A percentile compares a stretch with the other conserved stretches of the same genome.
Evolutionary conservation across 352 stramenopile genomes (phyloP).

Genomic region (Aphanomyces euteiches): DNA sequence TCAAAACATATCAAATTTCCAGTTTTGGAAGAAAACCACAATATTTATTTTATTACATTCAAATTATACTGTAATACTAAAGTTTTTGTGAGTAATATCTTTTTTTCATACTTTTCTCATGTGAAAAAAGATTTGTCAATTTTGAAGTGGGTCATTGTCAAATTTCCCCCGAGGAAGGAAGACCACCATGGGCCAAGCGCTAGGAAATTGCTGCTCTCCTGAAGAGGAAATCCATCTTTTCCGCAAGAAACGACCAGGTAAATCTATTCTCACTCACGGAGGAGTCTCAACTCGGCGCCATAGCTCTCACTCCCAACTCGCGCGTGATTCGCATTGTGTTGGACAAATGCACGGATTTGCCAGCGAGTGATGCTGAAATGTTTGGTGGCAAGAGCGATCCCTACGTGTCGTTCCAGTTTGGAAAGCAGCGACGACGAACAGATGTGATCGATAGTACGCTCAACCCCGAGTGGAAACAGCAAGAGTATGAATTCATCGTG

Average conservation of each 20-base stretch:
- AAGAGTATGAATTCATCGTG: slow-evolving; percentile 27
- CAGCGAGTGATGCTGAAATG: slow-evolving; percentile 3
- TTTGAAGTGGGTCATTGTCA: too few species aligned
- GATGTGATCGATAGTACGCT: slow-evolving; percentile 23
- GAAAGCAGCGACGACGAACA: slow-evolving; percentile 20
- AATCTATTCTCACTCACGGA: neutral
- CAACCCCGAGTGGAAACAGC: slow-evolving; percentile 27
- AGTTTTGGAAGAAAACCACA: too few species aligned
- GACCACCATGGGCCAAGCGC: neutral
- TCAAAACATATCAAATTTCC: too few species aligned
- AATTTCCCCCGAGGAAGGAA: too few species aligned
- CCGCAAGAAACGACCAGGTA: neutral
- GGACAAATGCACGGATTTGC: slow-evolving; percentile 6
- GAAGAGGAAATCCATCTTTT: slow-evolving; percentile 24
- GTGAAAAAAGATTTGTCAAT: too few species aligned
- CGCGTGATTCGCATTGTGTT: slow-evolving; percentile 26
- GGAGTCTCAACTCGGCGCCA: too few species aligned
- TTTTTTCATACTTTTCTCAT: too few species aligned
- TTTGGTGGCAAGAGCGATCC: slow-evolving; percentile 22
- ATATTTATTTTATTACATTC: too few species aligned
- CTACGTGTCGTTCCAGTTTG: slow-evolving; percentile 28
- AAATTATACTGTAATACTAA: too few species aligned
- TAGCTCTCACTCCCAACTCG: neutral
- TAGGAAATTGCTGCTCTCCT: neutral
- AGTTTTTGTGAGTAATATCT: too few species aligned